Base-by-base conservation (phyloP, 2,329 filamentous ascomycete genomes). In the Cladophialophora bantiana region DNA sequence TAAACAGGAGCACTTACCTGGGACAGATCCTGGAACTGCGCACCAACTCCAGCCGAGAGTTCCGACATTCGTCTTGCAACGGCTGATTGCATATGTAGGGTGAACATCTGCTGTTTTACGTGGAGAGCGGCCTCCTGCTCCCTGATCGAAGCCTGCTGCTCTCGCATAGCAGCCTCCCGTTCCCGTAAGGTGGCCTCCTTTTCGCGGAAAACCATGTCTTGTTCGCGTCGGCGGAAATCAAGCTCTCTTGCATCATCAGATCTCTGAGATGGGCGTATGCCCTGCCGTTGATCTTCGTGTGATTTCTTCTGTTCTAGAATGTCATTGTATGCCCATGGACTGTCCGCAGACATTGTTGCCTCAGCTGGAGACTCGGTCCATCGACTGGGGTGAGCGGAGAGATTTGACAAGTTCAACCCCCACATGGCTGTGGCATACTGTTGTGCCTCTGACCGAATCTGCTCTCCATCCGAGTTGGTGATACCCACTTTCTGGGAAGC, bases 131-230 rank as follows among this genome's bases (percentile, higher is more conserved):
- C 67, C 15, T 72, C 68, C 48, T 61, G 67, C 59, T 71, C 70
- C 38, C 64, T 59, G 34, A 69, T 59, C 4, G 60, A 64, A 7
- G 69, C 66, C 50, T 71, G 66, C 63, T 67, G 67, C 54, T 71
- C 68, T 20, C 70, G 40, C 36, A 72, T 31, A n/a, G 65, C 55
- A 18, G 65, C 64, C 54, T 70, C 70, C n/a, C 65, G 62, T 55
- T 73, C 71, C 12, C 67, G 59, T 6, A 72, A 18, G 18, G 59
- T 57, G n/a, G 70, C 34, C 32, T 71, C 69, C 45, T 68, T 70
- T 42, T 71, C 71, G 7, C 71, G 66, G 31, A 65, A 60, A 10
- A 53, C 53, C 31, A 71, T 53, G 13, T 69, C 67, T 20, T 70
- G 64, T 36, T 72, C 71, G 52, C 69, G 66, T 36, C 61, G 62